Conservation (phyloP, 176 grass and related monocot species). For the Canna indica region DNA sequence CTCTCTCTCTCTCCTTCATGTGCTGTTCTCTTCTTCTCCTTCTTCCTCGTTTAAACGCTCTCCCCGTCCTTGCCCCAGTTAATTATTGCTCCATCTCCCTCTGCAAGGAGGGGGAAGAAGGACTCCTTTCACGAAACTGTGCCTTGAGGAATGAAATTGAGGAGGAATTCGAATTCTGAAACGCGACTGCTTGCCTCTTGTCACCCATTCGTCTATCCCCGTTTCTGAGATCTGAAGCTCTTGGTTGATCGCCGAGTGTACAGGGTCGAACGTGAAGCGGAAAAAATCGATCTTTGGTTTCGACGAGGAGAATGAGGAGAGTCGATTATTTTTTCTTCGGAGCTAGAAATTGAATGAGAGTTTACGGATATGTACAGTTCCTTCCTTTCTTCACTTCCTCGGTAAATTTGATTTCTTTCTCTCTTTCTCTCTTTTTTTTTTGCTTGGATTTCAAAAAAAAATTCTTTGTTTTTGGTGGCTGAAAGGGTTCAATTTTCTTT, state of each 20-base stretch:
- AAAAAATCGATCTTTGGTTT: neutral
- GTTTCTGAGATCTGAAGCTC: neutral
- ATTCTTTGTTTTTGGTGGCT: neutral
- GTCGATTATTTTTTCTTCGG: neutral
- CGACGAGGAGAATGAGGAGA: neutral
- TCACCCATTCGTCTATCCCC: neutral
- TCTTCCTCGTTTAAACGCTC: conserved; percentile 21
- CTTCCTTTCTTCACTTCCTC: neutral
- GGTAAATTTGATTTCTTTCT: neutral
- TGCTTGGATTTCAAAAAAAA: too few species aligned
- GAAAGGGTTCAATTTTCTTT: neutral
- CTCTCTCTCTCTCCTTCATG: neutral
- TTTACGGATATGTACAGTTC: neutral
- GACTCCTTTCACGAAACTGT: neutral
- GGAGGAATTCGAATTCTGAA: neutral
- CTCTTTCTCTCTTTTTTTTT: neutral
- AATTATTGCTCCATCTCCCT: conserved; percentile 36
- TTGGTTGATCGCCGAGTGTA: neutral
- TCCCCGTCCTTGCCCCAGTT: conserved; percentile 27
- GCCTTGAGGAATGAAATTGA: neutral
- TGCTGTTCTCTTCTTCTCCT: neutral
- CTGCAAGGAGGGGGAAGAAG: neutral
- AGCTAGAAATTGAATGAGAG: neutral
- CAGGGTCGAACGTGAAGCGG: neutral
- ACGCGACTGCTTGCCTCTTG: neutral